Conservation (phyloP, 768 basidiomycete species). For the Kwoniella sp. region DNA sequence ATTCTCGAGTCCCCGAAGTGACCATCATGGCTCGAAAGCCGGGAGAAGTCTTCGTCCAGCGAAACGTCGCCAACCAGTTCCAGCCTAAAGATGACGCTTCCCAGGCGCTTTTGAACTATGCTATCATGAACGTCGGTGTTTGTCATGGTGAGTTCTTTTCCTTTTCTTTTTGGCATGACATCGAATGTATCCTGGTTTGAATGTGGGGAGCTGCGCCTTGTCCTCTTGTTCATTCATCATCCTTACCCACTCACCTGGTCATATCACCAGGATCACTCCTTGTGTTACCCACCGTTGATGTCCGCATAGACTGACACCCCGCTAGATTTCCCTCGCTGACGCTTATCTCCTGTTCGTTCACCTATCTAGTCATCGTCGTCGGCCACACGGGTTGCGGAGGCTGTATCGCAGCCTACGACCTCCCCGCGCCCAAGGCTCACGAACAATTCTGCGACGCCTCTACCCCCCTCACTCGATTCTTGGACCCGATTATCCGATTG, state of each 20-base stretch:
- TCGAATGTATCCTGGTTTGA: no score
- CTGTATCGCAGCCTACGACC: constrained; percentile 57
- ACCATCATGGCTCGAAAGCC: constrained; percentile 62
- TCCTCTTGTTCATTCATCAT: no score
- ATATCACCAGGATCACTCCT: no score
- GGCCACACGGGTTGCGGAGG: constrained; percentile 86
- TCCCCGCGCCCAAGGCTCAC: constrained; percentile 30
- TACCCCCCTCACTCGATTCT: constrained; percentile 69
- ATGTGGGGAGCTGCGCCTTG: no score
- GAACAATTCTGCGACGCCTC: constrained; percentile 35
- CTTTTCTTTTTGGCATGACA: constrained; percentile 42
- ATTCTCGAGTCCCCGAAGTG: constrained; percentile 81
- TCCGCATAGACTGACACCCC: no score
- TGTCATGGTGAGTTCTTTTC: constrained; percentile 68
- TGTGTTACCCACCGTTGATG: not conserved
- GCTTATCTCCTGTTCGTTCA: not conserved
- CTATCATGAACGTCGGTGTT: constrained; percentile 69
- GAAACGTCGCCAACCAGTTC: constrained; percentile 90
- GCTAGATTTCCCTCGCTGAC: constrained; percentile 11
- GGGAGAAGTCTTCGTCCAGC: constrained; percentile 72
- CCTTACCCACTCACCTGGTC: no score
- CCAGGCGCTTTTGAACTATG: constrained; percentile 72
- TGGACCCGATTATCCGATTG: constrained; percentile 67
- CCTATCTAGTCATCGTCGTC: constrained; percentile 68
- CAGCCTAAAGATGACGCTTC: constrained; percentile 71